These are phyloP conservation scores for Sinapis alba DNA, from an alignment of 441 rosid species.

Conservation along the genomic window DNA sequence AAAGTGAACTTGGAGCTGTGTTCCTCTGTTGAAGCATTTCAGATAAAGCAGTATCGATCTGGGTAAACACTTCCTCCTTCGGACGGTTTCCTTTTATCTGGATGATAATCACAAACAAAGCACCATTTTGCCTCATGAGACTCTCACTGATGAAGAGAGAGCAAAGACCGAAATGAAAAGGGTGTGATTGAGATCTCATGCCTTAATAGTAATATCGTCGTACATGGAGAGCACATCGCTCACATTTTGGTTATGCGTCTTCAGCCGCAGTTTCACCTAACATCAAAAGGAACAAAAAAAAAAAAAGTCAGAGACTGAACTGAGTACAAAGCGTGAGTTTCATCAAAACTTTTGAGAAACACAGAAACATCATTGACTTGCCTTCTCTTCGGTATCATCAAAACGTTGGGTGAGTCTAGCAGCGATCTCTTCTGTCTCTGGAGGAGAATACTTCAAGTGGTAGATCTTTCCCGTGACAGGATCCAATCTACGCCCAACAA, in stretches of 20 bases:
- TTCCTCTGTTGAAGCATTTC: conserved; percentile 55
- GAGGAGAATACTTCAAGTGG: conserved; percentile 89
- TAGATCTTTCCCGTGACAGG: conserved; percentile 94
- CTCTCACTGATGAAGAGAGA: neutral
- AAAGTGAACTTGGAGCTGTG: conserved; percentile 47
- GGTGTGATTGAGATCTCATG: conserved; percentile 39
- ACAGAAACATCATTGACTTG: conserved; percentile 31
- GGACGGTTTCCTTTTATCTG: conserved; percentile 74
- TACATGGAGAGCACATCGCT: conserved; percentile 82
- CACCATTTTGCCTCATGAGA: neutral
- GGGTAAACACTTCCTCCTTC: conserved; percentile 65
- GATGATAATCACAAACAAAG: conserved; percentile 22
- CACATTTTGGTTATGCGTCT: conserved; percentile 76
- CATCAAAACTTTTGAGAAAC: neutral
- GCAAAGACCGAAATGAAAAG: conserved; percentile 41
- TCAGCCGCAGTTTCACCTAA: conserved; percentile 82
- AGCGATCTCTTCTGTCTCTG: conserved; percentile 87
- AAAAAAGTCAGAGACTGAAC: neutral
- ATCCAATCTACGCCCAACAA: conserved; percentile 89
- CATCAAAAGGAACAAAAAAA: neutral
- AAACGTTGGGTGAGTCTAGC: conserved; percentile 86
- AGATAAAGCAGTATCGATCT: conserved; percentile 61
- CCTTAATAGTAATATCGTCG: conserved; percentile 73
- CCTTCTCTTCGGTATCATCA: conserved; percentile 98
- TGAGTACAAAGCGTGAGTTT: conserved; percentile 4